Base-by-base conservation (phyloP, 805 yeast genomes). In the Kodamaea nitidulidarum region DNA sequence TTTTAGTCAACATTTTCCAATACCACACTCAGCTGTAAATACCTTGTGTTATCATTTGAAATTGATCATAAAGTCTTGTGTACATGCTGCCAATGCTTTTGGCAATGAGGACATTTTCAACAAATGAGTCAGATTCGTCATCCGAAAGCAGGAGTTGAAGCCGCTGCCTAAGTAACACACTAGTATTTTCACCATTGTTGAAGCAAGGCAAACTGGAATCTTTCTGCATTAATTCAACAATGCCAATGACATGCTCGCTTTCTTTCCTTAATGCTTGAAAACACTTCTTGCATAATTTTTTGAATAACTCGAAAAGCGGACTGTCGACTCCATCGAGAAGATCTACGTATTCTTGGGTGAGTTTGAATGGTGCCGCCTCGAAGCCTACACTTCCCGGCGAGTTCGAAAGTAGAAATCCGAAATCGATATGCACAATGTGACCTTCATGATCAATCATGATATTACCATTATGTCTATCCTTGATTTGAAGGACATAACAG, bases 351-450 rank as follows among this genome's bases (percentile, higher is more conserved):
- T 93, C 99, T 43, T 72, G 71, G 0, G 98, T 88, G 12, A 93
- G 69, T 58, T 93, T 93, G 71, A 93, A 93, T 1, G 98, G 97
- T 1, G 98, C 96, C 1, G 96, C 95, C 56, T 93, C 99, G 58
- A 93, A 90, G 0, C 97, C 96, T 40, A 93, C 88, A 35, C 95
- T 84, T 3, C 98, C 98, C 0, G 99, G 99, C 0, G 97, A 83
- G 55, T 93, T 91, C 0, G 96, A 87, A 2, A 91, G 69, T 57
- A 91, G 63, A 59, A 88, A 91, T 0, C 98, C 98, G 66, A 93
- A 93, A 63, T 93, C 98, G 50, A 93, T 93, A 60, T 87, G 95
- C 33, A 91, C 80, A 9, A 93, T 84, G 56, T 93, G 98, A 0
- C 98, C 98, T 43, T 91, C 95, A 42, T 83, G 80, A 55, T 93